These are phyloP conservation scores for Trichoderma koningii DNA, from an alignment of 2,329 filamentous ascomycete genomes.

Conservation along the genomic window DNA sequence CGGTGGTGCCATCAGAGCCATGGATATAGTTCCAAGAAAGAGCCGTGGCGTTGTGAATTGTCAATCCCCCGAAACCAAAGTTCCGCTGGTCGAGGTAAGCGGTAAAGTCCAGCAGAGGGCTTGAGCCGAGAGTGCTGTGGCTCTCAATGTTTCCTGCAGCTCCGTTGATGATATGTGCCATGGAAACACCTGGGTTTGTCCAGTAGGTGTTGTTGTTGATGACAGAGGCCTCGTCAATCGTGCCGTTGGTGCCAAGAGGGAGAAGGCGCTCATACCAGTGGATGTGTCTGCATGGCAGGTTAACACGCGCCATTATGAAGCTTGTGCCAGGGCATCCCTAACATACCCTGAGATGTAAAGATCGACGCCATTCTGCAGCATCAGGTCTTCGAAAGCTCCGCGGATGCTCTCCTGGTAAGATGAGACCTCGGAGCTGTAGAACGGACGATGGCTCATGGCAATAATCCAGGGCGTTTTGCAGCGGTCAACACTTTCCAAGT, in stretches of 20 bases:
- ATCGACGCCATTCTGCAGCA: constrained; percentile 17
- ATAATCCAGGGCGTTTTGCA: constrained; percentile 19
- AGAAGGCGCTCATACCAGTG: constrained; percentile 23
- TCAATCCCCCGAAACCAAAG: constrained; percentile 12
- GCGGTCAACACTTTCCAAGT: constrained; percentile 14
- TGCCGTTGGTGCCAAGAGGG: constrained; percentile 14
- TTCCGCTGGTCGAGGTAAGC: constrained; percentile 15
- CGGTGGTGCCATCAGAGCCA: neutral
- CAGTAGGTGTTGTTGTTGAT: constrained; percentile 21
- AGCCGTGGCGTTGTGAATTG: constrained; percentile 11
- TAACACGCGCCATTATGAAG: neutral
- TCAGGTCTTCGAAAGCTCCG: constrained; percentile 8
- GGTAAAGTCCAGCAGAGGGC: constrained; percentile 4
- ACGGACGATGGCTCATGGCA: constrained; percentile 22
- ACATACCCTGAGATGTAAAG: constrained; percentile 13
- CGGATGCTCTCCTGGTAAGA: constrained; percentile 7
- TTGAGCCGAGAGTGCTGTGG: constrained; percentile 10
- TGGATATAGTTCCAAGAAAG: constrained; percentile 15
- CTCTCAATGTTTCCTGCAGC: constrained; percentile 21
- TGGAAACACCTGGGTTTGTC: constrained; percentile 16
- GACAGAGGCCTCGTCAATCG: constrained; percentile 5
- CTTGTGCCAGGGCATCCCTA: neutral
- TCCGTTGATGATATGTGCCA: constrained; percentile 22
- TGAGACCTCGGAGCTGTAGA: constrained; percentile 17
- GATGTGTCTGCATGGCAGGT: constrained; percentile 10